Evolutionary conservation across 257 asterid species (phyloP), one percentile per base, ranked within the genome.

Genomic region (Prunella vulgaris): DNA sequence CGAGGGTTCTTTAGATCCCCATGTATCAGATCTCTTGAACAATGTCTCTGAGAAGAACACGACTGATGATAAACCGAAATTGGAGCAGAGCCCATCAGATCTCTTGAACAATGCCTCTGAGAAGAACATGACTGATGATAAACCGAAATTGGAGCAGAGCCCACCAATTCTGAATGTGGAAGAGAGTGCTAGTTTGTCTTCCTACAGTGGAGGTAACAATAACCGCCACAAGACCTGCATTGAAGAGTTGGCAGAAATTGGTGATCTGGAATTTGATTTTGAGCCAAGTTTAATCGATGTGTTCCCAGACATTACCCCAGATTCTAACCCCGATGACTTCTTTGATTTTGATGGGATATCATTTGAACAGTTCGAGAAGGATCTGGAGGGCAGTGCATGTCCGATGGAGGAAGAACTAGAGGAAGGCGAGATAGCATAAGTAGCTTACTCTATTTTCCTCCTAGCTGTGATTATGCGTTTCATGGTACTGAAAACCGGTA

Each of bases 361-460:
- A 5, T 25, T 62, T 8, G 70, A 64, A 30, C 73, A 15, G 21
- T 46, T 46, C 1, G 10, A 48, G 22, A 40, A 72, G 74, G 77
- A 42, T 63, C 7, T 71, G 3, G 76, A 58, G 12, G 87, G 44
- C 38, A 76, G 44, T 9, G 54, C 7, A 25, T 71, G 7, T 58
- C 52, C 72, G 4, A 22, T 74, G 57, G 88, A 82, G 44, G 94
- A 90, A 70, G 96, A 86, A 52, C 76, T 86, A 10, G 98, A 89
- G 85, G 98, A 92, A 78, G 98, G 96, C 54, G 98, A 89, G 82
- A 85, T 89, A 75, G 82, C 80, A 6, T 74, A 32, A 74, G 69
- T n/a, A 15, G 68, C 25, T 5, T 1, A 58, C 28, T n/a, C 22
- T 5, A 25, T 57, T 57, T 42, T 38, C 18, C 7, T 37, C n/a